phyloP scores from a whole-genome alignment of 495 filamentous ascomycete species.

The Xylaria sp. region DNA sequence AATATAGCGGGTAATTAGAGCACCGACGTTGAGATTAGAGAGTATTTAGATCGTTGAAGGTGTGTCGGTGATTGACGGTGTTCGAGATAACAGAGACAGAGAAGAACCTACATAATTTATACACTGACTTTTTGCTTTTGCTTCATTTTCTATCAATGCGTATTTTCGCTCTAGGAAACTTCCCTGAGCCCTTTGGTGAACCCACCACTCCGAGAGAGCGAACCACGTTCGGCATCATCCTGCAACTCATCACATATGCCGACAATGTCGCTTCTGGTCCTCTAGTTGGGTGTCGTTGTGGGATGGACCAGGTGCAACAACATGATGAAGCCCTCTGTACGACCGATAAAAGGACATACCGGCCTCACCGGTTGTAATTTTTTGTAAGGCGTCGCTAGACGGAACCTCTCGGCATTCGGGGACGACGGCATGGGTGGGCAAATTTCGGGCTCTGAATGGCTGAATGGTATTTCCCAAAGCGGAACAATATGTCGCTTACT shows the following conservation, averaged over 20 bases:
- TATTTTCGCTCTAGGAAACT: neutral
- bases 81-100: neutral
- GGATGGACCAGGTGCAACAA: neutral
- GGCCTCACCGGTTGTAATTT: neutral
- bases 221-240: slow-evolving; percentile 8
- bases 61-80: neutral
- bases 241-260: neutral
- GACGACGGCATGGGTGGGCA: neutral
- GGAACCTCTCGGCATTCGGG: neutral
- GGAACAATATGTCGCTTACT: slow-evolving; percentile 9
- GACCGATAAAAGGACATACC: neutral
- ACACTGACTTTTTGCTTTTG: neutral
- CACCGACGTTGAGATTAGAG: neutral
- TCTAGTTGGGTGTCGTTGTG: neutral
- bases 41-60: neutral
- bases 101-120: slow-evolving; percentile 9
- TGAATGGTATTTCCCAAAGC: slow-evolving; percentile 13
- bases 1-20: neutral
- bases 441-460: slow-evolving; percentile 12
- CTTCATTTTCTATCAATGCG: neutral
- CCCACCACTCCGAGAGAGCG: neutral
- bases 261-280: neutral
- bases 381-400: neutral
- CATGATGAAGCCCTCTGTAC: neutral
- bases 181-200: slow-evolving; percentile 32